A percentile compares a stretch with the other conserved stretches of the same genome.
phyloP scores from a whole-genome alignment of 306 rosid genomes.

The Prinsepia uniflora region DNA sequence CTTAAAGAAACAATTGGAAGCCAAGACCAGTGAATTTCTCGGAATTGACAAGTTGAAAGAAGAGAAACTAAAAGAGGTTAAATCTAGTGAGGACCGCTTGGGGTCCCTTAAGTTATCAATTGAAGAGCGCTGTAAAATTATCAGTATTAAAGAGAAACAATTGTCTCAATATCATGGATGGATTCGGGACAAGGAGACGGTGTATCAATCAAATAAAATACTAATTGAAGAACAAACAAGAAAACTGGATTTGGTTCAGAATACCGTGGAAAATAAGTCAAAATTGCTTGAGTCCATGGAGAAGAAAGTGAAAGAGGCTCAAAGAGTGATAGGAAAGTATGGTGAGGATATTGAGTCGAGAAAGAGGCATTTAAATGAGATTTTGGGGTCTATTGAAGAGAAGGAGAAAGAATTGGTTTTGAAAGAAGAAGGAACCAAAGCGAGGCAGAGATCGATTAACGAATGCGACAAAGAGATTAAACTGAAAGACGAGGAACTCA shows the following conservation, averaged over 20 bases:
- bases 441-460: constrained; percentile 18
- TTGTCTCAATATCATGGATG: constrained; percentile 5
- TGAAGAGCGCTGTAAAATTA: background rate
- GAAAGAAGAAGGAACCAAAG: constrained; percentile 2
- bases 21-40: background rate
- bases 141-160: constrained; percentile 6
- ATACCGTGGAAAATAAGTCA: background rate
- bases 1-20: background rate
- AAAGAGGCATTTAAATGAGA: background rate
- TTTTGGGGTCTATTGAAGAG: background rate
- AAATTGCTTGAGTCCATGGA: background rate
- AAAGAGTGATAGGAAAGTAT: background rate
- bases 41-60: background rate
- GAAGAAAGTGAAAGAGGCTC: background rate
- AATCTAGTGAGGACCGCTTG: background rate
- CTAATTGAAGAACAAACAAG: background rate
- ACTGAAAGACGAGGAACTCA: constrained; percentile 2
- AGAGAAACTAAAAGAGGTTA: background rate
- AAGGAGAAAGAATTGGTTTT: constrained; percentile 21
- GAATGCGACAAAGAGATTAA: constrained; percentile 21
- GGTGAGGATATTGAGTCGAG: background rate
- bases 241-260: background rate
- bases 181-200: constrained; percentile 11
- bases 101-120: background rate
- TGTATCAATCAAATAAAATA: background rate